Evolutionary conservation across 2,329 filamentous ascomycete genomes (phyloP).

Genomic region (Pyricularia sp.): DNA sequence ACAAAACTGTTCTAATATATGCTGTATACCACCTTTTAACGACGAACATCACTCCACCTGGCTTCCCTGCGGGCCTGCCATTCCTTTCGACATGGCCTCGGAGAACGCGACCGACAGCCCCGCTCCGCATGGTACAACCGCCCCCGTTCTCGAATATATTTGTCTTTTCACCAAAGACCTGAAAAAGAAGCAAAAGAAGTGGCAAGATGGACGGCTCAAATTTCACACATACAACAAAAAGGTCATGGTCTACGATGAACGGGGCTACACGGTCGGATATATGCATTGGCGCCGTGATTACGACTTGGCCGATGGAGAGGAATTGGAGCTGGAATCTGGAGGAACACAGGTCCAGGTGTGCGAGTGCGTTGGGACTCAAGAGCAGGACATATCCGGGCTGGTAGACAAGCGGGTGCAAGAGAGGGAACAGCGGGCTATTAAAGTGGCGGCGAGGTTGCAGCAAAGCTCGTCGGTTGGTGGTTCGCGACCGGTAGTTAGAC

Average conservation of each 20-base stretch:
- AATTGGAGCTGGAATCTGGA: conserved; percentile 64
- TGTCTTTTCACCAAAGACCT: conserved; percentile 84
- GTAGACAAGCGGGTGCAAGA: conserved; percentile 55
- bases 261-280: conserved; percentile 71
- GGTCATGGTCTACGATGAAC: conserved; percentile 79
- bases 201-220: conserved; percentile 82
- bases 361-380: conserved; percentile 56
- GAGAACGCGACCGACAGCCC: background rate
- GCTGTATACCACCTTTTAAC: background rate
- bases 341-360: conserved; percentile 68
- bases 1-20: background rate
- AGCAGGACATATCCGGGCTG: conserved; percentile 68
- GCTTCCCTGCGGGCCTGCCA: background rate
- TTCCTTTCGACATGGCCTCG: background rate
- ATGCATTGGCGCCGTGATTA: conserved; percentile 62
- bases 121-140: conserved; percentile 31
- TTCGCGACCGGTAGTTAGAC: conserved; percentile 11
- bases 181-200: conserved; percentile 75
- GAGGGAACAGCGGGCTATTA: conserved; percentile 33
- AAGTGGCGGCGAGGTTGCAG: conserved; percentile 25
- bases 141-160: conserved; percentile 65
- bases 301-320: conserved; percentile 67
- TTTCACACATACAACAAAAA: conserved; percentile 87
- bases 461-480: conserved; percentile 5
- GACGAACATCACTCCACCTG: background rate